Evolutionary conservation across 441 rosid species (phyloP).

Genomic region (Corymbia calophylla): DNA sequence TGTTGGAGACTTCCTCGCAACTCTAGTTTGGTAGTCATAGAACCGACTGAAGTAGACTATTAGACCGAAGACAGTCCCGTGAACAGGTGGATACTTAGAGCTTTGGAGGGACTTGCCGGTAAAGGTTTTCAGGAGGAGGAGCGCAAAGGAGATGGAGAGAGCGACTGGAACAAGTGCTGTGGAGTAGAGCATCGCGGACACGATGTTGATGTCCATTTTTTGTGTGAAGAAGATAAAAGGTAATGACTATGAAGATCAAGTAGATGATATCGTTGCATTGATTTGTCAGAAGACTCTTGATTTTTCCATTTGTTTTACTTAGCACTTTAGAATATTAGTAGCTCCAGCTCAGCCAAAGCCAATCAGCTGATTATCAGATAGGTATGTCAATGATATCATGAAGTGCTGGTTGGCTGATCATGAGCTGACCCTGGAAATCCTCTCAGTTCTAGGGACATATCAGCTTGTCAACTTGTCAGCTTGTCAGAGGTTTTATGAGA

Average conservation of each 20-base stretch:
- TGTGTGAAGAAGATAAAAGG: not conserved
- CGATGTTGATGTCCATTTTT: constrained; percentile 21
- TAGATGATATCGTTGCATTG: not conserved
- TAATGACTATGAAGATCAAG: not conserved
- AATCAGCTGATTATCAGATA: no score
- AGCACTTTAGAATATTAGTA: not conserved
- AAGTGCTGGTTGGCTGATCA: no score
- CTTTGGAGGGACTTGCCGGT: constrained; percentile 38
- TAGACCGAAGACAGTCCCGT: constrained; percentile 42
- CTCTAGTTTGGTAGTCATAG: constrained; percentile 44
- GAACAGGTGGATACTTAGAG: constrained; percentile 42
- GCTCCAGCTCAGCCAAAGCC: no score
- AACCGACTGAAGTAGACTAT: constrained; percentile 37
- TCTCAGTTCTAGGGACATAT: no score
- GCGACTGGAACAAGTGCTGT: constrained; percentile 9
- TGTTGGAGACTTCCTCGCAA: constrained; percentile 29
- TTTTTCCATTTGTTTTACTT: not conserved
- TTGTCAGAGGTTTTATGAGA: not conserved
- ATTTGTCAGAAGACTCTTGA: not conserved
- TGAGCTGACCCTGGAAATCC: no score
- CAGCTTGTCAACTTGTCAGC: no score
- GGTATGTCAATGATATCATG: no score
- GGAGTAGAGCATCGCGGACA: constrained; percentile 12
- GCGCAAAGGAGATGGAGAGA: constrained; percentile 4
- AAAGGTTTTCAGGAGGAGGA: constrained; percentile 25